Evolutionary conservation across 192 early-diverging fungal species (phyloP).

Genomic region (Podila epigama): DNA sequence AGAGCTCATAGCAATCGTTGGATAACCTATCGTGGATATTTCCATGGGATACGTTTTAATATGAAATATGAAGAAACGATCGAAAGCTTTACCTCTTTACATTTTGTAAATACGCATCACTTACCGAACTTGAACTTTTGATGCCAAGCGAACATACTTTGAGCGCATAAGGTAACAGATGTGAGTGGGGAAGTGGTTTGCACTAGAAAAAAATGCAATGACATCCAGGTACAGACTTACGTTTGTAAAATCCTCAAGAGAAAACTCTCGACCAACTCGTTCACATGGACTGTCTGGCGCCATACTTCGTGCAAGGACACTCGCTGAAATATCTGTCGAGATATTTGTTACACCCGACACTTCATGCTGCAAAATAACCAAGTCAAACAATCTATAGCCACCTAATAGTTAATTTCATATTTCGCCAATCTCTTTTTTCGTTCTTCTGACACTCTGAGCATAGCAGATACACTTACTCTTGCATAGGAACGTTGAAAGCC

Average conservation of each 20-base stretch:
- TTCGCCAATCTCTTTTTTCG: too few relatives aligned
- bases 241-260: neutral
- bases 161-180: neutral
- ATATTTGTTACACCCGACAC: slow-evolving; percentile 3
- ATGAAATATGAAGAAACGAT: neutral
- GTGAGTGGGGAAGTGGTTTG: neutral
- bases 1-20: slow-evolving; percentile 3
- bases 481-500: neutral
- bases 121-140: slow-evolving; percentile 29
- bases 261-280: neutral
- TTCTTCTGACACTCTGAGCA: too few relatives aligned
- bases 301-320: neutral
- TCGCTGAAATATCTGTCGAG: neutral
- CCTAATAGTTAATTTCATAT: too few relatives aligned
- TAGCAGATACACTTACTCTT: slow-evolving; percentile 23
- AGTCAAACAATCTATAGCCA: slow-evolving; percentile 21
- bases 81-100: neutral
- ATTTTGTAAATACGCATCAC: neutral
- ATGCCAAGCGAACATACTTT: slow-evolving; percentile 26
- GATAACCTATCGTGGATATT: slow-evolving; percentile 5
- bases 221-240: neutral
- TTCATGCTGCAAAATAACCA: slow-evolving; percentile 33
- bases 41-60: neutral
- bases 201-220: neutral
- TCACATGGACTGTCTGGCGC: neutral